Evolutionary conservation across 192 early-diverging fungal species (phyloP).

Genomic region (Globomyces pollinis-pini): DNA sequence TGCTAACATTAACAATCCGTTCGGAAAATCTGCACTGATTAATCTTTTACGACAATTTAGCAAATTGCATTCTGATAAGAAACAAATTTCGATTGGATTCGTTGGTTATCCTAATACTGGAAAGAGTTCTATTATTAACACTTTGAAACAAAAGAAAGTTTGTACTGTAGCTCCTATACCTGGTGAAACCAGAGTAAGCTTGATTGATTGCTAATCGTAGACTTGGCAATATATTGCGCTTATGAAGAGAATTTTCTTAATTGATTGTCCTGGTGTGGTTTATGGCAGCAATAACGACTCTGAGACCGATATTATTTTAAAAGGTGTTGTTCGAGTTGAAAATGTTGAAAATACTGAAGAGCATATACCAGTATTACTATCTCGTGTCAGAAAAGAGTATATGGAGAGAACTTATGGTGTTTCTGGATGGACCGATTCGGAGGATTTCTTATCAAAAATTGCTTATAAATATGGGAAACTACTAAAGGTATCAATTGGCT

Average conservation of each 20-base stretch:
- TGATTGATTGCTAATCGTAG: constrained; percentile 36
- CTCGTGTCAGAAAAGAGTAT: constrained; percentile 83
- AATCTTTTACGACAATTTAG: constrained; percentile 97
- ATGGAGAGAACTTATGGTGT: constrained; percentile 87
- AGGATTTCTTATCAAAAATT: constrained; percentile 88
- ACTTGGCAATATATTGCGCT: constrained; percentile 99
- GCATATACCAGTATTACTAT: constrained; percentile 75
- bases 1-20: constrained; percentile 96
- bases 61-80: constrained; percentile 89
- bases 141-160: constrained; percentile 88
- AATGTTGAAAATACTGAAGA: constrained; percentile 86
- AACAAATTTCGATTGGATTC: constrained; percentile 97
- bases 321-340: constrained; percentile 91
- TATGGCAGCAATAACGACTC: constrained; percentile 78
- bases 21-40: constrained; percentile 96
- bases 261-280: constrained; percentile 98
- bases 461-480: constrained; percentile 82
- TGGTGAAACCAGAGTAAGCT: constrained; percentile 93
- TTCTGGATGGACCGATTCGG: constrained; percentile 71
- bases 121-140: constrained; percentile 98
- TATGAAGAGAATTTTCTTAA: constrained; percentile 96
- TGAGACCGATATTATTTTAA: constrained; percentile 93
- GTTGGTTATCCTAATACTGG: constrained; percentile 98
- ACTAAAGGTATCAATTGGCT: constrained; percentile 51
- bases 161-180: constrained; percentile 98